A percentile compares a stretch with the other conserved stretches of the same genome.
phyloP scores from a whole-genome alignment of 257 asterid genomes.

The Linaria vulgaris region DNA sequence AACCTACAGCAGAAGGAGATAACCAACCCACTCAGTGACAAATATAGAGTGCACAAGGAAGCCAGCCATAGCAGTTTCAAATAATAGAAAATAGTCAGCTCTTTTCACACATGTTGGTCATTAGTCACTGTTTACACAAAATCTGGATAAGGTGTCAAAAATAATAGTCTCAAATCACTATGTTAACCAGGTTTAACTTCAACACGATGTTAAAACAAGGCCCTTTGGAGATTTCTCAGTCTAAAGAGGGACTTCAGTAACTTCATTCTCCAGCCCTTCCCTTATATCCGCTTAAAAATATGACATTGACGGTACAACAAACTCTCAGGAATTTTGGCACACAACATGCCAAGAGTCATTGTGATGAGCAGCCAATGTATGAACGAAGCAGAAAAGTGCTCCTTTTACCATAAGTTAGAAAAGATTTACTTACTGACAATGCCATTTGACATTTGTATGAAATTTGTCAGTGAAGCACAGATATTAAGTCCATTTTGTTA shows the following conservation, averaged over 20 bases:
- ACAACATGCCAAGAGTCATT: not conserved
- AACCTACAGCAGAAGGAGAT: constrained; percentile 44
- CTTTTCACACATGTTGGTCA: not conserved
- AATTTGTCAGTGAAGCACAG: too few species aligned
- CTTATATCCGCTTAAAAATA: too few species aligned
- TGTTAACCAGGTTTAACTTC: not conserved
- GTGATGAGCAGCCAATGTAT: not conserved
- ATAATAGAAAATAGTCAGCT: not conserved
- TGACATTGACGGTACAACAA: too few species aligned
- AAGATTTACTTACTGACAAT: too few species aligned
- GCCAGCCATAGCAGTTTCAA: not conserved
- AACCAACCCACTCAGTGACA: not conserved
- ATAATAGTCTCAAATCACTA: constrained; percentile 18
- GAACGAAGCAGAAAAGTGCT: too few species aligned
- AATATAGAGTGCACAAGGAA: not conserved
- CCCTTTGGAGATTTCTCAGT: not conserved
- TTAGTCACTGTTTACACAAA: not conserved
- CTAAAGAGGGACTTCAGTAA: too few species aligned
- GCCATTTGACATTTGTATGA: too few species aligned
- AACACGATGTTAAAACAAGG: too few species aligned
- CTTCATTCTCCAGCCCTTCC: too few species aligned
- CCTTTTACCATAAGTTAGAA: too few species aligned
- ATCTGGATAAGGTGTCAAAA: not conserved
- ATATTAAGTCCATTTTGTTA: not conserved
- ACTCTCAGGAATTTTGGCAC: not conserved